Evolutionary conservation across 2,329 filamentous ascomycete genomes (phyloP), one percentile per base, ranked within the genome.

Genomic region (Penicillium digitatum): DNA sequence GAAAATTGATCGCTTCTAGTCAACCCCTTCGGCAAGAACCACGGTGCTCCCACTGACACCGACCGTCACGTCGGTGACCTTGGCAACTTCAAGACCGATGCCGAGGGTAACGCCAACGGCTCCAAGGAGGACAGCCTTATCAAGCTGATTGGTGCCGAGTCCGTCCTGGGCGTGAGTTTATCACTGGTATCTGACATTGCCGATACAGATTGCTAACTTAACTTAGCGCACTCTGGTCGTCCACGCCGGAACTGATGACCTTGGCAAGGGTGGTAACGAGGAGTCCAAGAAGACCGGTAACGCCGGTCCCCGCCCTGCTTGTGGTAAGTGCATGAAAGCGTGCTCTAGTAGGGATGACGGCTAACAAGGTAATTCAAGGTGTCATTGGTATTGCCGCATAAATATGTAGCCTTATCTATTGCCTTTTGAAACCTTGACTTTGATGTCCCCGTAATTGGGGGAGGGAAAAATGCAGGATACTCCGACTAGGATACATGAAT

Each of bases 231-330:
- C 94, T 65, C 84, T 99, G 61, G 94, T 99, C 70, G 85, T 95
- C 71, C 94, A 99, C 82, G 87, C 82, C 67, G 94, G 94, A 75
- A 97, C 93, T 66, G 94, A 99, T 74, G 94, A 99, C 74, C 90
- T 99, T 63, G 94, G 94, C 78, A 89, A 89, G 83, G 91, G 91
- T 71, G 89, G 80, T 67, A 87, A 89, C 80, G 90, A 93, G 79
- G 91, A 97, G 82, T 96, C 90, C 71, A 90, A 95, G 82, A 96
- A 95, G 87, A 99, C 94, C 64, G 94, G 94, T 66, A 99, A 97
- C 76, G 94, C 94, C 73, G 94, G 94, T 70, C 76, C 81, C 68
- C 90, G 94, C 73, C 94, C 94, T 74, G 94, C 94, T 74, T 99
- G 94, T 80, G 94, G 94, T 89, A 83, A 74, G 84, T 77, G 37